Evolutionary conservation across 2,329 filamentous ascomycete genomes (phyloP).

Genomic region (Cladosporium sp.): DNA sequence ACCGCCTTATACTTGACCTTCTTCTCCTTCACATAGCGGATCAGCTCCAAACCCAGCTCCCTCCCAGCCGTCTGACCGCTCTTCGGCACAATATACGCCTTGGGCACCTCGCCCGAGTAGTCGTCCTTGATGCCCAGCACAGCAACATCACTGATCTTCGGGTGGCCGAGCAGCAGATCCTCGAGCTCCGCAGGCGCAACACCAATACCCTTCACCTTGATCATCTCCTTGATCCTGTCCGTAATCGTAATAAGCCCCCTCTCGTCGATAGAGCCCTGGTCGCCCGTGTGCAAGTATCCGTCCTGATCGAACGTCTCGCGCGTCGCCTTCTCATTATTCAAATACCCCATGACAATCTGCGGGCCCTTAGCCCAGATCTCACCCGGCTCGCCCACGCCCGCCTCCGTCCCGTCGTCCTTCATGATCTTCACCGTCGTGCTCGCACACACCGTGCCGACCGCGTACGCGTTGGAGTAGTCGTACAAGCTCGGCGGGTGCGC

Average conservation of each 20-base stretch:
- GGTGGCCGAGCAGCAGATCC: slow-evolving; percentile 52
- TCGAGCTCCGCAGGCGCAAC: slow-evolving; percentile 59
- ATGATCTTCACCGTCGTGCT: slow-evolving; percentile 56
- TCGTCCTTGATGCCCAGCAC: slow-evolving; percentile 50
- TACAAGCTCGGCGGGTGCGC: slow-evolving; percentile 52
- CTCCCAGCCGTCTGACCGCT: slow-evolving; percentile 24
- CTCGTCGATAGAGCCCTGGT: slow-evolving; percentile 47
- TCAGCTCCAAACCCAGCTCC: slow-evolving; percentile 42
- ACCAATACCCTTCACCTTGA: slow-evolving; percentile 58
- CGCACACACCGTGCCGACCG: slow-evolving; percentile 51
- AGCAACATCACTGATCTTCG: slow-evolving; percentile 51
- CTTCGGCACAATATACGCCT: slow-evolving; percentile 50
- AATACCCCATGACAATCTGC: slow-evolving; percentile 25
- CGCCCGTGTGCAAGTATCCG: slow-evolving; percentile 50
- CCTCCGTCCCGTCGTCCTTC: slow-evolving; percentile 50
- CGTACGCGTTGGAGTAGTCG: slow-evolving; percentile 52
- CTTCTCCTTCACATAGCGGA: slow-evolving; percentile 57
- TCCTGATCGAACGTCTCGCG: slow-evolving; percentile 41
- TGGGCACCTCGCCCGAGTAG: slow-evolving; percentile 50
- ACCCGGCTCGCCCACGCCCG: slow-evolving; percentile 46
- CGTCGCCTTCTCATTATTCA: slow-evolving; percentile 23
- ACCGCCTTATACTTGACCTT: slow-evolving; percentile 66
- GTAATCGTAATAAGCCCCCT: slow-evolving; percentile 53
- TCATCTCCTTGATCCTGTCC: slow-evolving; percentile 59
- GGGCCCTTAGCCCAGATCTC: slow-evolving; percentile 30